These are phyloP conservation scores for Kentomonas sorsogonicus DNA, from an alignment of 208 protist genomes.

Conservation along the genomic window DNA sequence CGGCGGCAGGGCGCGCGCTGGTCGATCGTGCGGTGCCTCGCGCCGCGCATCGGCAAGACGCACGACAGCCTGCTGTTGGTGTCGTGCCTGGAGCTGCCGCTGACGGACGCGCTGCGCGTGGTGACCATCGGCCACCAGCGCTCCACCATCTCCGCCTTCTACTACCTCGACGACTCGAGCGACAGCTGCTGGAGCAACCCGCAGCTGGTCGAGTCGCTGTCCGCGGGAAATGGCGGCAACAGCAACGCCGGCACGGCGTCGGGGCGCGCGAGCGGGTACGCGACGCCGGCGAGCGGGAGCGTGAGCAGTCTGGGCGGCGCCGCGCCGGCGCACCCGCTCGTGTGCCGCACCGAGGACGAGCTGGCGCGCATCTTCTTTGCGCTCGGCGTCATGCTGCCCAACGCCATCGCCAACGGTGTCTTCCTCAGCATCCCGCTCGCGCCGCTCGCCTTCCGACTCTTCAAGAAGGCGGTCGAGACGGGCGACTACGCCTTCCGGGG, in stretches of 20 bases:
- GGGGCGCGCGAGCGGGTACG: background rate
- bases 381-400: conserved; percentile 47
- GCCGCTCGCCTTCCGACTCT: conserved; percentile 40
- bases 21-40: background rate
- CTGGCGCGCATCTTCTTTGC: conserved; percentile 33
- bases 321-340: background rate
- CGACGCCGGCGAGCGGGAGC: background rate
- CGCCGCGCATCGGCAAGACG: background rate
- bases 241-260: background rate
- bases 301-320: background rate
- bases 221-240: background rate
- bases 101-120: conserved; percentile 19
- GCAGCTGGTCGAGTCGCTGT: conserved; percentile 22
- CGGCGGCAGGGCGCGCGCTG: background rate
- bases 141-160: conserved; percentile 38
- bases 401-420: conserved; percentile 51
- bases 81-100: conserved; percentile 11
- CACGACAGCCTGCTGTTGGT: conserved; percentile 32
- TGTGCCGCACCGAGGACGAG: conserved; percentile 12
- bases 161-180: conserved; percentile 16
- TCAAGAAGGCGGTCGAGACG: conserved; percentile 30
- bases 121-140: conserved; percentile 44
- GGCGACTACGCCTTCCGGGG: conserved; percentile 33
- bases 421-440: conserved; percentile 35
- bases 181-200: conserved; percentile 45